Conservation (phyloP, 23 red algal genomes). For the Gracilariopsis chorda region DNA sequence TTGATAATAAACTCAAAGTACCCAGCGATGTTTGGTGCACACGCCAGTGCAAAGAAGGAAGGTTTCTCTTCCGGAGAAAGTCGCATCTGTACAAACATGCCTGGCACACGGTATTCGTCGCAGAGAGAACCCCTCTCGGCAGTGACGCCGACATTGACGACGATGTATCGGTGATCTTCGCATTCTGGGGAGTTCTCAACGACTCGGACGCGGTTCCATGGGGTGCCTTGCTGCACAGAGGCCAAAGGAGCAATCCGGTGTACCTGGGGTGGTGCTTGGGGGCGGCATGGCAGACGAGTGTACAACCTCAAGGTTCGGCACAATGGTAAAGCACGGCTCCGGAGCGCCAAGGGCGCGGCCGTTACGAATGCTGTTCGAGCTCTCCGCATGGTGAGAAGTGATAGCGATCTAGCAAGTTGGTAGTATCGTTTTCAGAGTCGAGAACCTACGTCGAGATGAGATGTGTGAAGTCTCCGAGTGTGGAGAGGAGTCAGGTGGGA, state of each 20-base stretch:
- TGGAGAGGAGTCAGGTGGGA: too few species aligned
- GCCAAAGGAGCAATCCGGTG: not conserved
- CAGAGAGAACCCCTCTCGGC: slow-evolving; percentile 52
- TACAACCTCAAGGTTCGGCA: not conserved
- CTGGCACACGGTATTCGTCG: slow-evolving; percentile 78
- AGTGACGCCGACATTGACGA: slow-evolving; percentile 76
- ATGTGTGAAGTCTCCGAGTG: too few species aligned
- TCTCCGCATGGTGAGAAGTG: not conserved
- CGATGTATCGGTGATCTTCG: slow-evolving; percentile 59
- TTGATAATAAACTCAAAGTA: slow-evolving; percentile 89
- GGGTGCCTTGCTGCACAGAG: slow-evolving; percentile 54
- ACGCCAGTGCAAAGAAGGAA: slow-evolving; percentile 70
- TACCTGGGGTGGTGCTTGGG: not conserved
- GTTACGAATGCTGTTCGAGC: not conserved
- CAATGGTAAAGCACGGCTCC: not conserved
- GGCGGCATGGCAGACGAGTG: not conserved
- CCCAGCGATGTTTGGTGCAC: slow-evolving; percentile 69
- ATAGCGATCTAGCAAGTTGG: too few species aligned
- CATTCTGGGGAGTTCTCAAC: slow-evolving; percentile 45
- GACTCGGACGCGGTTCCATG: slow-evolving; percentile 72
- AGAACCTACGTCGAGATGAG: too few species aligned
- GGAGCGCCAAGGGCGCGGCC: not conserved
- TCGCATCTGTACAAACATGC: slow-evolving; percentile 81
- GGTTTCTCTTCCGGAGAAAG: slow-evolving; percentile 22
- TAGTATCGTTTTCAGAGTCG: too few species aligned